A percentile compares a stretch with the other conserved stretches of the same genome.
These are phyloP conservation scores for Epicoccum nigrum DNA, from an alignment of 2,329 filamentous ascomycete genomes.

Conservation along the genomic window DNA sequence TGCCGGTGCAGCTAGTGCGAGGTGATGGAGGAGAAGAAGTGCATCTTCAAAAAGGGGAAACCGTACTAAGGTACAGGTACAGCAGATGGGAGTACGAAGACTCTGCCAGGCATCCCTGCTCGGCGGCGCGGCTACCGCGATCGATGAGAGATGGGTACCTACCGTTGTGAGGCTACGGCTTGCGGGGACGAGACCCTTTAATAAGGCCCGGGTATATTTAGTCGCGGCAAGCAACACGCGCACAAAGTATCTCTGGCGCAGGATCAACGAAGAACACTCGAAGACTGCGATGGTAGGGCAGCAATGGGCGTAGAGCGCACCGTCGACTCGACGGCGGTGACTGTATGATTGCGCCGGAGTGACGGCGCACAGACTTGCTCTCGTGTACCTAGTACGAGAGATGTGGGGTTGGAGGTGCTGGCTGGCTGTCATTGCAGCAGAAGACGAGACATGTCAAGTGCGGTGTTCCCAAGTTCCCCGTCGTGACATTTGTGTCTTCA, in stretches of 20 bases:
- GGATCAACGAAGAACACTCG: not conserved
- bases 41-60: not conserved
- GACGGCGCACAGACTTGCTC: not conserved
- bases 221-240: slow-evolving; percentile 1
- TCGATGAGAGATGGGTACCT: not conserved
- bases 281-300: not conserved
- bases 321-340: not conserved
- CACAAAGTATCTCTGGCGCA: not conserved
- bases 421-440: not conserved
- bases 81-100: too few relatives aligned
- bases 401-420: slow-evolving; percentile 12
- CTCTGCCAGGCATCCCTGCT: slow-evolving; percentile 7
- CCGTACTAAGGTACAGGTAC: too few relatives aligned
- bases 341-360: not conserved
- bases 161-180: slow-evolving; percentile 13
- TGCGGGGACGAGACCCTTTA: slow-evolving; percentile 14
- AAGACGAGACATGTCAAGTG: slow-evolving; percentile 1
- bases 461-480: not conserved
- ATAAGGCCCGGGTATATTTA: slow-evolving; percentile 12
- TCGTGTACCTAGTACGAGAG: slow-evolving; percentile 7
- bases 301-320: not conserved
- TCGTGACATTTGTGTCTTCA: not conserved
- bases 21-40: too few relatives aligned
- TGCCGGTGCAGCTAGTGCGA: too few relatives aligned
- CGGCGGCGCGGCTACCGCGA: slow-evolving; percentile 8